These are phyloP conservation scores for Podaxis sp. DNA, from an alignment of 768 basidiomycete genomes.

Conservation along the genomic window DNA sequence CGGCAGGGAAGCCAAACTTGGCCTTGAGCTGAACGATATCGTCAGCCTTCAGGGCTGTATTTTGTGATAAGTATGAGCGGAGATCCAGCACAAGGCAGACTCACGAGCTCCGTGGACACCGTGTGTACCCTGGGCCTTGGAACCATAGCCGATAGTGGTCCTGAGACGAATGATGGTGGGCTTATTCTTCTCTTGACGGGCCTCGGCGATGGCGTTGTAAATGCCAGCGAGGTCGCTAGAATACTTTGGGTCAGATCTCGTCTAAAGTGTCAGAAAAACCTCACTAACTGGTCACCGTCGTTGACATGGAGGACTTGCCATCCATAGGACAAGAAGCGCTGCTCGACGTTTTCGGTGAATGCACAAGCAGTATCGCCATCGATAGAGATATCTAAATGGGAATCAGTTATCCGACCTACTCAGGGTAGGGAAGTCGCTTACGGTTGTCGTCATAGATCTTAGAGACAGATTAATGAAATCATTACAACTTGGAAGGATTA, in stretches of 20 bases:
- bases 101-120: conserved; percentile 91
- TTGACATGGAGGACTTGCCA: conserved; percentile 91
- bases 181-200: conserved; percentile 73
- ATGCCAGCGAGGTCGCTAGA: conserved; percentile 75
- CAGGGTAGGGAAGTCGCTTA: conserved; percentile 35
- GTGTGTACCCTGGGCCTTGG: conserved; percentile 90
- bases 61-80: conserved; percentile 1
- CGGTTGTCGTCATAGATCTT: conserved; percentile 96
- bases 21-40: conserved; percentile 83
- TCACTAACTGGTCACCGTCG: conserved; percentile 70
- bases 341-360: conserved; percentile 92
- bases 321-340: conserved; percentile 87
- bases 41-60: conserved; percentile 84
- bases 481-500: neutral
- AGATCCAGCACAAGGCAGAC: conserved; percentile 31
- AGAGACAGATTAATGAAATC: conserved; percentile 14
- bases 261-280: neutral
- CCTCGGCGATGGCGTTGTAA: conserved; percentile 74
- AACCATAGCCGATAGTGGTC: conserved; percentile 94
- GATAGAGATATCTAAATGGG: conserved; percentile 81
- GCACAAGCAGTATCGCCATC: conserved; percentile 91
- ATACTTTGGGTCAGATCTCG: conserved; percentile 4
- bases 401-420: conserved; percentile 3
- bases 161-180: conserved; percentile 84
- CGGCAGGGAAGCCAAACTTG: conserved; percentile 80